A percentile compares a stretch with the other conserved stretches of the same genome.
Conservation (phyloP, 495 filamentous ascomycete genomes). For the Penicillium coffeae region DNA sequence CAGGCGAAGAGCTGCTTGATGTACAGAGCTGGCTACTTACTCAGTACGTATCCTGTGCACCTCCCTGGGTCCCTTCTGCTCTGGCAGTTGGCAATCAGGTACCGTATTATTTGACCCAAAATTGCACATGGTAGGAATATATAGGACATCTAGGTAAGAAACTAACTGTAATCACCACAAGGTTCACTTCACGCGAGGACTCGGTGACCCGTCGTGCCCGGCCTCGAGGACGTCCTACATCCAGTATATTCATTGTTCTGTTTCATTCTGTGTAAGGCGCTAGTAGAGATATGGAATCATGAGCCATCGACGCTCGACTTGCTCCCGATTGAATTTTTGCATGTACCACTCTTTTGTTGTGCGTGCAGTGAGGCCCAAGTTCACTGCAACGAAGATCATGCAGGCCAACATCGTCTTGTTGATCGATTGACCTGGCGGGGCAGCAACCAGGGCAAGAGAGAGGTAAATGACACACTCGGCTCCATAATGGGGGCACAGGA, state of each 20-base stretch:
- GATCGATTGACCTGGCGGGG: conserved; percentile 55
- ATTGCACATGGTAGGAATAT: too few species aligned
- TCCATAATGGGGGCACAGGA: conserved; percentile 89
- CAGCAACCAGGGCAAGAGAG: conserved; percentile 68
- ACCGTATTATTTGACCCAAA: too few species aligned
- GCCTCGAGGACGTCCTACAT: too few species aligned
- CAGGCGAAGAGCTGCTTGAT: too few species aligned
- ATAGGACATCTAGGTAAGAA: too few species aligned
- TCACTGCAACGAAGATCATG: conserved; percentile 68
- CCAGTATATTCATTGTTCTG: background rate
- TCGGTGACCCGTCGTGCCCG: too few species aligned
- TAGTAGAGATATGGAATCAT: conserved; percentile 81
- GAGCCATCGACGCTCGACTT: conserved; percentile 62
- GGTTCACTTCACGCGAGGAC: too few species aligned
- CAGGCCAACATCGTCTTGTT: conserved; percentile 73
- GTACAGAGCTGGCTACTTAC: too few species aligned
- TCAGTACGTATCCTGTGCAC: too few species aligned
- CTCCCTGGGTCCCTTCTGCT: too few species aligned
- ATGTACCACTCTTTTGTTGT: conserved; percentile 78
- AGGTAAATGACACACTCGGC: conserved; percentile 83
- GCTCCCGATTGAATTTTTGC: conserved; percentile 64
- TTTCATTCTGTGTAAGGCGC: background rate
- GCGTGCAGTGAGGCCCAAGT: conserved; percentile 77
- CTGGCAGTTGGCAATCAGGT: too few species aligned
- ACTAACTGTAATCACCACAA: too few species aligned